These are phyloP conservation scores for Speleostelium caveatum DNA, from an alignment of 78 protist genomes.

Conservation along the genomic window DNA sequence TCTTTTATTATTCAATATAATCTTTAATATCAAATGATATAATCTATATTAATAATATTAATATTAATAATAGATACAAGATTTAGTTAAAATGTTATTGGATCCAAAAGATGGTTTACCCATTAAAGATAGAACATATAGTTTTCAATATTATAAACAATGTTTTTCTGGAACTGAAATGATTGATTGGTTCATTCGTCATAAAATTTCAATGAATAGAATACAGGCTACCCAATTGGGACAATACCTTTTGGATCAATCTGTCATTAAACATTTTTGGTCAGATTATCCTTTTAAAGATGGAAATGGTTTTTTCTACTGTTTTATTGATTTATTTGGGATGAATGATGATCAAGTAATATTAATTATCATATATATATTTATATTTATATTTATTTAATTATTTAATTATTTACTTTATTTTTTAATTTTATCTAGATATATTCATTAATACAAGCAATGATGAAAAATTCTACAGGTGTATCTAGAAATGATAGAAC, in stretches of 20 bases:
- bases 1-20: too few relatives aligned
- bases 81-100: slow-evolving; percentile 27
- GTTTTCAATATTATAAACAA: slow-evolving; percentile 46
- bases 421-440: slow-evolving; percentile 1
- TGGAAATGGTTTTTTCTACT: slow-evolving; percentile 2
- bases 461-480: slow-evolving; percentile 36
- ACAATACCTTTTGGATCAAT: slow-evolving; percentile 64
- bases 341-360: slow-evolving; percentile 54
- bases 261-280: slow-evolving; percentile 45
- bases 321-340: slow-evolving; percentile 42
- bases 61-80: slow-evolving; percentile 11
- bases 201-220: slow-evolving; percentile 43
- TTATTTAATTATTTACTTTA: not conserved
- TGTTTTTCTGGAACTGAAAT: slow-evolving; percentile 51
- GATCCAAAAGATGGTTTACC: slow-evolving; percentile 21
- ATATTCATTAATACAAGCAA: slow-evolving; percentile 31
- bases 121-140: slow-evolving; percentile 49
- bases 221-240: slow-evolving; percentile 32
- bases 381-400: not conserved
- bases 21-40: too few relatives aligned
- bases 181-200: slow-evolving; percentile 56
- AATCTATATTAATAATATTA: too few relatives aligned
- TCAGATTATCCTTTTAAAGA: slow-evolving; percentile 70
- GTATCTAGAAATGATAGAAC: slow-evolving; percentile 50
- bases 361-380: not conserved